A percentile compares a stretch with the other conserved stretches of the same genome.
Conservation (phyloP, 31 red algal genomes). For the Porphyra umbilicalis region DNA sequence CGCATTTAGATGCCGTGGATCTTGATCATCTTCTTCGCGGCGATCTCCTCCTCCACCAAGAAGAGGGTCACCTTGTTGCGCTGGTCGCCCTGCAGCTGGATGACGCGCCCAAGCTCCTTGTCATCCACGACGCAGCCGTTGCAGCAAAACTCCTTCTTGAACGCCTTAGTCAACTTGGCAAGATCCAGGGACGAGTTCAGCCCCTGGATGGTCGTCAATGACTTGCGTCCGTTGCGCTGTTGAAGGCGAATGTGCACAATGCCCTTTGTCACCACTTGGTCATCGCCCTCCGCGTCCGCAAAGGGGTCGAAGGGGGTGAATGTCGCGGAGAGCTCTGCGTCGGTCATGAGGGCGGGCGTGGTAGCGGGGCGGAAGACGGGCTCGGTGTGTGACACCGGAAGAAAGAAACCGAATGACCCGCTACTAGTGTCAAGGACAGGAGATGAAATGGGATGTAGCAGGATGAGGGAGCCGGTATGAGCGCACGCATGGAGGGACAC, state of each 20-base stretch:
- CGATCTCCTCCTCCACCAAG: slow-evolving; percentile 88
- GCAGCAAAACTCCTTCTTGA: slow-evolving; percentile 99
- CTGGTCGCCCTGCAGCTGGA: slow-evolving; percentile 99
- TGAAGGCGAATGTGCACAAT: slow-evolving; percentile 98
- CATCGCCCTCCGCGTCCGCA: slow-evolving; percentile 92
- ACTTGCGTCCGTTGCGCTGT: slow-evolving; percentile 97
- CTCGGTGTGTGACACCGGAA: too few species aligned
- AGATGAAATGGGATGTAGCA: too few species aligned
- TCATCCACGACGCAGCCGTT: slow-evolving; percentile 98
- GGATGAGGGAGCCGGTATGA: too few species aligned
- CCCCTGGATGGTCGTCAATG: slow-evolving; percentile 94
- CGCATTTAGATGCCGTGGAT: slow-evolving; percentile 88
- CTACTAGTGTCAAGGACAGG: too few species aligned
- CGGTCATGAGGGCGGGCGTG: slow-evolving; percentile 4
- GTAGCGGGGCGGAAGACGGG: background rate
- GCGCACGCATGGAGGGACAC: too few species aligned
- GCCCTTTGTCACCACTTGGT: slow-evolving; percentile 85
- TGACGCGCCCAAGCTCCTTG: slow-evolving; percentile 84
- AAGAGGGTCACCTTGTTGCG: slow-evolving; percentile 93
- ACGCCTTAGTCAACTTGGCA: slow-evolving; percentile 93
- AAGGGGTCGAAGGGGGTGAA: slow-evolving; percentile 85
- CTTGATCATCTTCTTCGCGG: slow-evolving; percentile 91
- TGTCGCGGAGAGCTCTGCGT: slow-evolving; percentile 13
- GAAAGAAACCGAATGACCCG: too few species aligned
- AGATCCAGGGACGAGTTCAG: slow-evolving; percentile 89